Conservation (phyloP, 148 eudicot genomes). For the Camellia lanceoleosa region DNA sequence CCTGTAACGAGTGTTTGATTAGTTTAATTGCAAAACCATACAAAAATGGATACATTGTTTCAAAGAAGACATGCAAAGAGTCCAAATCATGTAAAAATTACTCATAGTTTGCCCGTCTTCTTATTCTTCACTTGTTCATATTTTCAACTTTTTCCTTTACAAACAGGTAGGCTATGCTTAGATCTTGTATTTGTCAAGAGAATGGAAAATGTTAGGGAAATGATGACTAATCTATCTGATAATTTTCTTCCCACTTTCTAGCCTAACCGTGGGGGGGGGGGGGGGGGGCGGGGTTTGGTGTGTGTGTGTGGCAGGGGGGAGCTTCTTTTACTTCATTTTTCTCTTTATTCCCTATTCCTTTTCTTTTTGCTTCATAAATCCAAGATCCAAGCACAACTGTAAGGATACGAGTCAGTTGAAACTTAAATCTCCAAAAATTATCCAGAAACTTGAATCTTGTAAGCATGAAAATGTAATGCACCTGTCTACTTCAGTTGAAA, state of each 20-base stretch:
- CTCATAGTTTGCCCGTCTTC: too few species aligned
- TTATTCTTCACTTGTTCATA: too few species aligned
- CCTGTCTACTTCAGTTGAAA: conserved; percentile 66
- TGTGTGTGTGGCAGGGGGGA: too few species aligned
- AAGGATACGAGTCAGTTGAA: not conserved
- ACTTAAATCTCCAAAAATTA: not conserved
- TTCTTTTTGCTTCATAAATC: too few species aligned
- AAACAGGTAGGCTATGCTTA: too few species aligned
- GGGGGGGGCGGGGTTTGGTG: too few species aligned
- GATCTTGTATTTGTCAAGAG: too few species aligned
- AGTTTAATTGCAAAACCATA: not conserved
- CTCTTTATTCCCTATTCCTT: too few species aligned
- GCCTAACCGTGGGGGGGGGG: too few species aligned
- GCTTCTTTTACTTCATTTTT: too few species aligned
- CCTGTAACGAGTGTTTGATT: conserved; percentile 34
- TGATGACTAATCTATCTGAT: not conserved
- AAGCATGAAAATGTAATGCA: conserved; percentile 21
- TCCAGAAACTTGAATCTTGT: not conserved
- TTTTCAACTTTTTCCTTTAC: too few species aligned
- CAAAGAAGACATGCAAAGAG: not conserved
- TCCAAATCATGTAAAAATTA: not conserved
- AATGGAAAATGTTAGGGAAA: not conserved
- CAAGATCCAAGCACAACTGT: not conserved
- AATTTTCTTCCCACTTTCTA: too few species aligned
- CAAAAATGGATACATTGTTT: not conserved